Evolutionary conservation across 352 stramenopile species (phyloP).

Genomic region (Pythium rhizo-oryzae): DNA sequence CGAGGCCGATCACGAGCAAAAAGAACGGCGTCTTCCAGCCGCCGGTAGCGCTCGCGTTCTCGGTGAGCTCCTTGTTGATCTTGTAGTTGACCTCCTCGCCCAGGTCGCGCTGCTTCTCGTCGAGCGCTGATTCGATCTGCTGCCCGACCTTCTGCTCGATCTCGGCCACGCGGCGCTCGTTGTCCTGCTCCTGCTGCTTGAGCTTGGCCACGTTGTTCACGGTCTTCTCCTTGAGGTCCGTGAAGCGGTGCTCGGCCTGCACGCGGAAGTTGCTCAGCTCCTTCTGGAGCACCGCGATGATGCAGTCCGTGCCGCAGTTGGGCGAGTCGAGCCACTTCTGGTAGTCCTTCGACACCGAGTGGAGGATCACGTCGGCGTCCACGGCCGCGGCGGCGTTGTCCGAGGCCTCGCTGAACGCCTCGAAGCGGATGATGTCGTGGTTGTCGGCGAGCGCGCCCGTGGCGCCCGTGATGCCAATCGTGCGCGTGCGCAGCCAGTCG

Average conservation of each 20-base stretch:
- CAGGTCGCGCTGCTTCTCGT: slow-evolving; percentile 60
- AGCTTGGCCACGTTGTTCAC: slow-evolving; percentile 78
- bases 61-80: slow-evolving; percentile 77
- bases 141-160: slow-evolving; percentile 67
- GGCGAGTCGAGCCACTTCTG: slow-evolving; percentile 83
- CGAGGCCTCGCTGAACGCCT: slow-evolving; percentile 61
- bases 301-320: slow-evolving; percentile 73
- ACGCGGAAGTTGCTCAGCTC: slow-evolving; percentile 81
- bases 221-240: slow-evolving; percentile 88
- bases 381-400: slow-evolving; percentile 44
- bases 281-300: slow-evolving; percentile 80
- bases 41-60: slow-evolving; percentile 58
- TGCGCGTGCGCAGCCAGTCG: slow-evolving; percentile 63
- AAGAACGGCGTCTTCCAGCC: slow-evolving; percentile 85
- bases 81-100: slow-evolving; percentile 70
- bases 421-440: slow-evolving; percentile 83
- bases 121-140: slow-evolving; percentile 65
- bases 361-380: slow-evolving; percentile 75
- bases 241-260: slow-evolving; percentile 80
- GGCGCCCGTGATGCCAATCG: slow-evolving; percentile 76
- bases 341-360: slow-evolving; percentile 86
- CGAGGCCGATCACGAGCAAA: slow-evolving; percentile 63
- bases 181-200: slow-evolving; percentile 73
- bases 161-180: slow-evolving; percentile 71
- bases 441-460: slow-evolving; percentile 86